These are phyloP conservation scores for Plasmodium knowlesi DNA, from an alignment of 169 alveolate species.

Conservation along the genomic window DNA sequence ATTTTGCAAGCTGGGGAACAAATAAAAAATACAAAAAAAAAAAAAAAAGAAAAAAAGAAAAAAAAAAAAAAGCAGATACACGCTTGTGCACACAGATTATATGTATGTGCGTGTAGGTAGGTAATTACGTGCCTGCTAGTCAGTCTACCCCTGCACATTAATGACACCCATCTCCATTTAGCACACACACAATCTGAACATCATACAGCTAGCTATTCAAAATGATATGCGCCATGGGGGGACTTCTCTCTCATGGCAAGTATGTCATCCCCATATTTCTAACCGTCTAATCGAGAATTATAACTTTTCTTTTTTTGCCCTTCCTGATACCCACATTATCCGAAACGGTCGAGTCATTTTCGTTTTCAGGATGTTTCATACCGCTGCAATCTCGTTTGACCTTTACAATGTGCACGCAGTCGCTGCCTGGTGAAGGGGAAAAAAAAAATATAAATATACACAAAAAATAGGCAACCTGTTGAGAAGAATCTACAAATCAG, in stretches of 20 bases:
- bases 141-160: not conserved
- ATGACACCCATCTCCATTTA: not conserved
- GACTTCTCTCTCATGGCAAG: not conserved
- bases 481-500: not conserved
- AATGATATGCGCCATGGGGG: not conserved
- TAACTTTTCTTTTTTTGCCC: conserved; percentile 23
- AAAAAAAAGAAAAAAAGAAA: not conserved
- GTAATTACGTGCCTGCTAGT: not conserved
- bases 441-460: not conserved
- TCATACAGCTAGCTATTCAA: not conserved
- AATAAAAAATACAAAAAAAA: not conserved
- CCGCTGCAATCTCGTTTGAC: conserved; percentile 5
- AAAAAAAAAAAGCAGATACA: not conserved
- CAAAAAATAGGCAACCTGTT: not conserved
- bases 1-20: not conserved
- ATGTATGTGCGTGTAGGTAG: not conserved
- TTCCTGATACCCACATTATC: not conserved
- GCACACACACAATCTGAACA: not conserved
- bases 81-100: not conserved
- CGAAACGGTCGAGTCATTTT: not conserved
- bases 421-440: not conserved
- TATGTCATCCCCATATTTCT: not conserved
- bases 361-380: not conserved
- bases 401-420: not conserved
- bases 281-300: not conserved